Evolutionary conservation across 441 rosid species (phyloP), one percentile per base, ranked within the genome.

Genomic region (Populus hybrid): DNA sequence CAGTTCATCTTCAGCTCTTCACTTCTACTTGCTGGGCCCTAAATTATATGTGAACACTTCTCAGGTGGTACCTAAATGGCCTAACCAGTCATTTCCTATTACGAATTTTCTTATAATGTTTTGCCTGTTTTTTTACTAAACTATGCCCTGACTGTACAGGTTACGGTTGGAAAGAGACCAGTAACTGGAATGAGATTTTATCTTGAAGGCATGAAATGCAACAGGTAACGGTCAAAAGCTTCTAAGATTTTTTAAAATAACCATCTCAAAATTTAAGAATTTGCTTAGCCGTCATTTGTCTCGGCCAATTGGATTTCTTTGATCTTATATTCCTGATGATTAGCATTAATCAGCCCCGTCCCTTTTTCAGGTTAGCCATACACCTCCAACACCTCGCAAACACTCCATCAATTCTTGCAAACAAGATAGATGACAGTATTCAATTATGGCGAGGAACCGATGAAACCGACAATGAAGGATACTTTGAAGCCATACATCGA

Each of bases 171-270:
- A 74, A 86, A 77, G 67, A 86, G 71, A 8, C 94, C 98, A 2
- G 89, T 93, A 42, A 93, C 96, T 0, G 99, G 99, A 74, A 81
- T 95, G 83, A 89, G 99, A 61, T 76, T 95, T 61, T 95, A 84
- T 70, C 94, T 95, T 0, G 99, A 95, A 79, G 98, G 99, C 84
- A 93, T 84, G 91, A 93, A 92, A 86, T 87, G 91, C 89, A 90
- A 93, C 82, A 89, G 96, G 96, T 93, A 88, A 64, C 24, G 26
- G 20, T 20, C 31, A 36, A 40, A 77, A 66, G 59, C 59, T 50
- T 50, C 7, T 42, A 10, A 42, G 4, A 42, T 9, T 10, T 42
- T 11, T 42, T 2, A 42, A 42, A 45, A 45, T 14, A 45, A 12
- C 4, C 56, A 12, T 45, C 56, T 45, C 4, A 14, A 45, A 45